These are phyloP conservation scores for Candida nanaspora DNA, from an alignment of 805 yeast species.

Conservation along the genomic window DNA sequence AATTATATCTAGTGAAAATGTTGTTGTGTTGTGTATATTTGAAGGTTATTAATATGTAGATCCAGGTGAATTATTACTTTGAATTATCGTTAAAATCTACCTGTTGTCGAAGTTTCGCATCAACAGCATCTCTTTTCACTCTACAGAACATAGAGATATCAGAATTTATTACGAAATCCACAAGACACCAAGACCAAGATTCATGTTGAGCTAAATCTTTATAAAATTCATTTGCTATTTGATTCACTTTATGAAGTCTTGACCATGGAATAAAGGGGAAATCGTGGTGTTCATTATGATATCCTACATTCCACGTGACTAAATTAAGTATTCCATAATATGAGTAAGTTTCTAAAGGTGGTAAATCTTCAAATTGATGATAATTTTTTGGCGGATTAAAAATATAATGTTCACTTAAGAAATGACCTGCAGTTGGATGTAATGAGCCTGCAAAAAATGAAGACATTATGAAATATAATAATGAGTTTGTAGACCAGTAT, in stretches of 20 bases:
- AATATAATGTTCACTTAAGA: slow-evolving; percentile 89
- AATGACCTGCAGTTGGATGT: slow-evolving; percentile 94
- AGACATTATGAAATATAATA: slow-evolving; percentile 62
- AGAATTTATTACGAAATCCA: slow-evolving; percentile 62
- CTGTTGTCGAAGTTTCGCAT: slow-evolving; percentile 24
- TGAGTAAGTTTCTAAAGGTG: slow-evolving; percentile 79
- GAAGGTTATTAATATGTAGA: no score
- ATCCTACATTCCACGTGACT: slow-evolving; percentile 88
- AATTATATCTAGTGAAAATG: no score
- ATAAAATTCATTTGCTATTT: slow-evolving; percentile 74
- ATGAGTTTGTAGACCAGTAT: slow-evolving; percentile 56
- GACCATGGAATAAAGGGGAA: slow-evolving; percentile 94
- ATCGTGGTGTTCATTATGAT: slow-evolving; percentile 93
- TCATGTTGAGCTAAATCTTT: slow-evolving; percentile 69
- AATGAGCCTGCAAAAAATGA: slow-evolving; percentile 85
- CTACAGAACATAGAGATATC: slow-evolving; percentile 72
- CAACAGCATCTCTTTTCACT: slow-evolving; percentile 53
- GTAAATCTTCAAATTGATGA: slow-evolving; percentile 25
- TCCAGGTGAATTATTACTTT: no score
- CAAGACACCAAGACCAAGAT: slow-evolving; percentile 74
- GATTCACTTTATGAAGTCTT: slow-evolving; percentile 53
- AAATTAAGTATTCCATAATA: slow-evolving; percentile 77
- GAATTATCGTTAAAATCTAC: slow-evolving; percentile 28
- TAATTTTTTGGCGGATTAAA: slow-evolving; percentile 44
- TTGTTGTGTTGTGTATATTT: no score